Evolutionary conservation across 2,329 filamentous ascomycete genomes (phyloP), one percentile per base, ranked within the genome.

Genomic region (Venturia pyrina): DNA sequence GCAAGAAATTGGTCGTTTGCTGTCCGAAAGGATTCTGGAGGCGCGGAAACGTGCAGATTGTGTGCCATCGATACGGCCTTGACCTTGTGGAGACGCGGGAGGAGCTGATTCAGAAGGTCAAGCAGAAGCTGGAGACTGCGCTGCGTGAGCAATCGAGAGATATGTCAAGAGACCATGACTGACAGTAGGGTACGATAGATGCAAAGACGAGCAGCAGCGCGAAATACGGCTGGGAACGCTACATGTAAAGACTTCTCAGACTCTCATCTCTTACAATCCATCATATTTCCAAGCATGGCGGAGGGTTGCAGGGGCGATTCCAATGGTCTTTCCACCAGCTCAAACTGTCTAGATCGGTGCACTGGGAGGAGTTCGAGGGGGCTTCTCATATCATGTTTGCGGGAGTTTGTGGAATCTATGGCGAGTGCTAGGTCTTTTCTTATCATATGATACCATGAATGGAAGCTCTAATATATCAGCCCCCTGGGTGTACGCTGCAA

Each of bases 41-140:
- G 72, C 78, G 78, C n/a, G 86, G 84, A 0, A 87, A 89, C 68
- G 83, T 89, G 41, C 76, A 84, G 70, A 75, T 85, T 17, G 79
- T 86, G 11, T 87, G 85, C 67, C 71, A 75, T 66, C 77, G 77
- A 64, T 82, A 80, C 67, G 77, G 73, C 0, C 72, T 86, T 6
- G 74, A 78, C 46, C 71, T 82, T 65, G 73, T 82, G 40, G 75
- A 78, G 19, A 78, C 70, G 2, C 74, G 80, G 32, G 75, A 75
- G 5, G 76, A 78, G 7, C 69, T 86, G 63, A 70, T 70, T n/a
- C 70, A 72, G 24, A 64, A 69, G 5, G 70, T 83, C 10, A 65
- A 71, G 66, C 68, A 69, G 24, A 77, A 70, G 69, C 65, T 81
- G 34, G 43, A 62, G 44, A 48, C 21, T 32, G 64, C 41, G 40